A percentile compares a stretch with the other conserved stretches of the same genome.
Evolutionary conservation across 1,284 basidiomycete species (phyloP).

Genomic region (Leccinum pallidistipes): DNA sequence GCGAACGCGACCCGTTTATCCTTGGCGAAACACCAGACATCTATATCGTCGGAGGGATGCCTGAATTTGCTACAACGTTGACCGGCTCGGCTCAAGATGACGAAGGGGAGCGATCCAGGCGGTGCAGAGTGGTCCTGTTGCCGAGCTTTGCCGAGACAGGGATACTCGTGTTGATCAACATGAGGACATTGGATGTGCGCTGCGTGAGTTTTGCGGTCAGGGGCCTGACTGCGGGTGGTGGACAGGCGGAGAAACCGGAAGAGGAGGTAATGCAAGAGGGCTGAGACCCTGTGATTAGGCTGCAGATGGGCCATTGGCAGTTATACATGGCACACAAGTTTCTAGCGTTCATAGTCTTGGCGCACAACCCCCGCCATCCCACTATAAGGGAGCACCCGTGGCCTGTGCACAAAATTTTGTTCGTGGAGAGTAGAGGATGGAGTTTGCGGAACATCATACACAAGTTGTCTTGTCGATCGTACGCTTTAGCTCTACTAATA

Average conservation of each 20-base stretch:
- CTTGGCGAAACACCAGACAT: constrained; percentile 83
- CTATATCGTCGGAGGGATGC: constrained; percentile 93
- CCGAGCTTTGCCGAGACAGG: constrained; percentile 80
- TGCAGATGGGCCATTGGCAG: not conserved
- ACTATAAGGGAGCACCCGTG: not conserved
- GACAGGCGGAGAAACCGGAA: constrained; percentile 4
- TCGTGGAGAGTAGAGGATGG: too few species aligned
- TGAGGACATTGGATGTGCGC: constrained; percentile 52
- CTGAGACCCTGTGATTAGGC: constrained; percentile 7
- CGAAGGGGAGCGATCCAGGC: constrained; percentile 37
- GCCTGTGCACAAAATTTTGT: too few species aligned
- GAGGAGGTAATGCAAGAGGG: constrained; percentile 28
- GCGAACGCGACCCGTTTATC: constrained; percentile 87
- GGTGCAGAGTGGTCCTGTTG: constrained; percentile 78
- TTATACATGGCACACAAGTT: not conserved
- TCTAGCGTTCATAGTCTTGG: not conserved
- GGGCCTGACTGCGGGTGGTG: constrained; percentile 25
- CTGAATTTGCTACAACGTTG: constrained; percentile 74
- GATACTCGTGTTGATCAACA: constrained; percentile 55
- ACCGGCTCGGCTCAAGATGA: constrained; percentile 42
- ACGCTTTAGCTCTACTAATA: not conserved
- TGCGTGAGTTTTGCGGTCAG: constrained; percentile 33
- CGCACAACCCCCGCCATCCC: not conserved
- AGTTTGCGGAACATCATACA: not conserved
- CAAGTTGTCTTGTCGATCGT: not conserved